Evolutionary conservation across 768 basidiomycete genomes (phyloP).

Genomic region (Pholiota conissans): DNA sequence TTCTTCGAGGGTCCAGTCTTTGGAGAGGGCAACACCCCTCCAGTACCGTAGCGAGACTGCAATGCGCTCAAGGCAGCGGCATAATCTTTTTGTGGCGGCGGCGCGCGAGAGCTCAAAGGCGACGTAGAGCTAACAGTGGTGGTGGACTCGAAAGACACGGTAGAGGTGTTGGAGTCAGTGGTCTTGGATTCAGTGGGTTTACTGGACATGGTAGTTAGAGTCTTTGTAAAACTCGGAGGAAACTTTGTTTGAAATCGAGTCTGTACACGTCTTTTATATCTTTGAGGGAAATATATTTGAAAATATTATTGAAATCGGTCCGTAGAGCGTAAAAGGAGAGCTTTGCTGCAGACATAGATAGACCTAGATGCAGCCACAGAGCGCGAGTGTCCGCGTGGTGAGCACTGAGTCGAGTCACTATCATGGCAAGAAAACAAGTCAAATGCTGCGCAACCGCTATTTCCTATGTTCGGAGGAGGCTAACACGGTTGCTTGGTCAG

Average conservation of each 20-base stretch:
- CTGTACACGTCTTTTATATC: conserved; percentile 3
- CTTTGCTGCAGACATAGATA: neutral
- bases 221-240: too few species aligned
- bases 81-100: conserved; percentile 32
- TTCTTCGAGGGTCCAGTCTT: conserved; percentile 27
- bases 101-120: conserved; percentile 12
- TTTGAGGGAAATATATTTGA: neutral
- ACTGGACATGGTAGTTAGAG: neutral
- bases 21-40: conserved; percentile 28
- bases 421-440: neutral
- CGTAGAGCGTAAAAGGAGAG: neutral
- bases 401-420: neutral
- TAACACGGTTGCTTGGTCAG: conserved; percentile 1
- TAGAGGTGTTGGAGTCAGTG: conserved; percentile 16
- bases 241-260: neutral
- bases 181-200: conserved; percentile 4
- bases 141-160: conserved; percentile 23
- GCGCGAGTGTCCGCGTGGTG: neutral
- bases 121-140: conserved; percentile 23
- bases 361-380: neutral
- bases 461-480: neutral
- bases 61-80: conserved; percentile 34
- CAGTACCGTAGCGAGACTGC: conserved; percentile 36
- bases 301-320: neutral
- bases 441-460: neutral